Base-by-base conservation (phyloP, 257 asterid genomes). In the Misopates orontium region DNA sequence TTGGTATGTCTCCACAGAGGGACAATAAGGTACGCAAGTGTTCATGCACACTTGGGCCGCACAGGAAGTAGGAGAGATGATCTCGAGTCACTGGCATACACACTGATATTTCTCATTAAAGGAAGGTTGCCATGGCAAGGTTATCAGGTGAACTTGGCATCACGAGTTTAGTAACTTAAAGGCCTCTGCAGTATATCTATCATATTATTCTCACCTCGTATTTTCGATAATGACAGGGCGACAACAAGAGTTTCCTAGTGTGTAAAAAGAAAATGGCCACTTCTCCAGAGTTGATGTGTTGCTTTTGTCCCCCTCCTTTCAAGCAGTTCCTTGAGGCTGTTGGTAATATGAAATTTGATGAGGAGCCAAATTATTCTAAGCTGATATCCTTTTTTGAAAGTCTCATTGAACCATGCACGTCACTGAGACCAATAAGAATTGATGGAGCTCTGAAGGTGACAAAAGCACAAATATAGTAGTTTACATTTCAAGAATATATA, bases 111-210 rank as follows among this genome's bases (percentile, higher is more conserved):
- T 83, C 95, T 92, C 44, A 84, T 89, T 40, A 88, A 86, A 73
- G 97, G 99, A 72, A 80, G 99, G 83, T 78, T 93, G 50, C 99
- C 99, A 7, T 93, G 99, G 99, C 99, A 93, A 80, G 97, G 99
- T 53, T 93, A 93, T 82, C 99, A 93, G 97, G 99, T 88, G 75
- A 59, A 70, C 52, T 71, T 28, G 62, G 28, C 20, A 31, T 49
- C 55, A 49, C 55, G 4, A n/a, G 7, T 9, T 49, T 17, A 14
- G 41, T 16, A 28, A 23, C 17, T 67, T 28, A 28, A 65, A 64
- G 17, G 8, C 15, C 28, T 68, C 61, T 60, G 15, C 36, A 51
- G 49, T 25, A 11, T 10, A n/a, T 4, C 10, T 22, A 17, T 22
- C 40, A 14, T 55, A 39, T 45, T 47, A 13, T 53, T 60, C 23